Base-by-base conservation (phyloP, 352 stramenopile genomes). In the Phytophthora sansomeana region DNA sequence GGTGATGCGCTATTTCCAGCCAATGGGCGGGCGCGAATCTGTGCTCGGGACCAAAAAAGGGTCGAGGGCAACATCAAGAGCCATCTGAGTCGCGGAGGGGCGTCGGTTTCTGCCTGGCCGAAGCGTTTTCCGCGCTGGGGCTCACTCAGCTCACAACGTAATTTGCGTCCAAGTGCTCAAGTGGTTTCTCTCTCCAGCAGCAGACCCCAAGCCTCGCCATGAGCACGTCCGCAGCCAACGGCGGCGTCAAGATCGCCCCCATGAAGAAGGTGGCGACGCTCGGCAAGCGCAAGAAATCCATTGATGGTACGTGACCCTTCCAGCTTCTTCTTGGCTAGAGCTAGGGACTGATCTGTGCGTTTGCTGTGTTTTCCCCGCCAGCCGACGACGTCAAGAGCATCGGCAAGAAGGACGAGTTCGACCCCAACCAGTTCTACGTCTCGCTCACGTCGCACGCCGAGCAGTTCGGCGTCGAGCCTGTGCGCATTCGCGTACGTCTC, bases 211-310 rank as follows among this genome's bases (percentile, higher is more conserved):
- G 57, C 29, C 28, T 17, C 32, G n/a, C 4, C 30, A 75, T 72
- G 47, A 67, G 30, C 35, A 71, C 66, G 14, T 51, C 64, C 0
- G 17, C 39, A 43, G 52, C 46, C 21, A 42, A 38, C 28, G 13
- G 35, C 28, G 48, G 30, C 29, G 21, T 59, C 17, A 69, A 64
- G 24, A 47, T 63, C 21, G 58, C 75, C 33, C 74, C 74, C 56
- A 89, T 93, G 81, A 91, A 89, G 73, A 90, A 91, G 62, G 83
- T 96, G 30, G 72, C 82, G 29, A 96, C 88, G 65, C 85, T 96
- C 35, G 88, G 86, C 74, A 96, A 96, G 78, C 86, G 88, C 69
- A 95, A 96, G 71, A 94, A 95, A 72, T 95, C 86, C 48, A 83
- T 95, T 43, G 88, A 96, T 52, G 87, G 87, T 94, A 47, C 26